These are phyloP conservation scores for Aspergillus kassunensis DNA, from an alignment of 495 filamentous ascomycete species.

Conservation along the genomic window DNA sequence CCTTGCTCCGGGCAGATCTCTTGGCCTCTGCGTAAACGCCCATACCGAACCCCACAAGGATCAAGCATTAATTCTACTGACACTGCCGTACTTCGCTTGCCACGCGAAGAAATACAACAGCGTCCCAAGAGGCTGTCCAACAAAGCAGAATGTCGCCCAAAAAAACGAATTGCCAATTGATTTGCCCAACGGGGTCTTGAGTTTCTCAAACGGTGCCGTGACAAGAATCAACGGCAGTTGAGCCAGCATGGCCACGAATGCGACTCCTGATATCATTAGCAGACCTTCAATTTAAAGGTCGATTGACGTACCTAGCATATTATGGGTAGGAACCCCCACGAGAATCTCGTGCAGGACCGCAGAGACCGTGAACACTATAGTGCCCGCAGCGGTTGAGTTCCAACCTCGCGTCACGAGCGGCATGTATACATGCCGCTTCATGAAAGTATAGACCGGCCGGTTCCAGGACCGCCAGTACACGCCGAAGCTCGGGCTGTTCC, in stretches of 20 bases:
- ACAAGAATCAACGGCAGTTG: constrained; percentile 85
- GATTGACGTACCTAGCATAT: constrained; percentile 67
- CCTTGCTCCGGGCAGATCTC: too few relatives aligned
- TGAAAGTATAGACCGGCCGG: constrained; percentile 92
- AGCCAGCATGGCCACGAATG: constrained; percentile 88
- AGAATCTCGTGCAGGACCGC: constrained; percentile 87
- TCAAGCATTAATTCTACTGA: constrained; percentile 35
- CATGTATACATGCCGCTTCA: constrained; percentile 87
- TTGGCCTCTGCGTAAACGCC: too few relatives aligned
- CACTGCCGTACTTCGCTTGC: constrained; percentile 94
- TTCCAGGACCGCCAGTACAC: constrained; percentile 97
- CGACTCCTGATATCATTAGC: constrained; percentile 58
- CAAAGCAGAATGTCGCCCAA: constrained; percentile 90
- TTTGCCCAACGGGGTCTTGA: constrained; percentile 66
- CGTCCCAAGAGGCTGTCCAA: constrained; percentile 88
- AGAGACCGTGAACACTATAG: constrained; percentile 79
- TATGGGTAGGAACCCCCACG: constrained; percentile 93
- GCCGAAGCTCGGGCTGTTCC: constrained; percentile 84
- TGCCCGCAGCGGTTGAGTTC: constrained; percentile 60
- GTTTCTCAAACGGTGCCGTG: constrained; percentile 73
- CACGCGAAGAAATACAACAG: constrained; percentile 95
- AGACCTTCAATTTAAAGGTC: neutral
- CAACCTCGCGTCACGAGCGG: constrained; percentile 81
- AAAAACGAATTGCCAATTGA: constrained; percentile 89
- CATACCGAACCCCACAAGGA: neutral